Base-by-base conservation (phyloP, 1,284 basidiomycete species). In the Cystobasidium pallidum region DNA sequence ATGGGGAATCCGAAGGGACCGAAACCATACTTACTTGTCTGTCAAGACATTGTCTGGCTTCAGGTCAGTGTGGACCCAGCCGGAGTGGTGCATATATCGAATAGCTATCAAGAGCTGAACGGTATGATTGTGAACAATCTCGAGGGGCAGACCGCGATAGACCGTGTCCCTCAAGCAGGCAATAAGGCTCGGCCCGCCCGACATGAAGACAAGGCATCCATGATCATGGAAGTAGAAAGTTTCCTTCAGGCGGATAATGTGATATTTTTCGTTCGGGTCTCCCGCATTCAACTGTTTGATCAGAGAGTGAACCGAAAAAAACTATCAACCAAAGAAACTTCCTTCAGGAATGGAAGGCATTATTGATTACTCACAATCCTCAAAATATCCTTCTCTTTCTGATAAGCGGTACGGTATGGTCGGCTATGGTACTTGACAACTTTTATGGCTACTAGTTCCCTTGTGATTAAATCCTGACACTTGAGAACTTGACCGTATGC, bases 341-440 rank as follows among this genome's bases (percentile, higher is more conserved):
- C 36, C 6, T 39, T 39, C 36, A 39, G 36, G 13, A 28, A 26
- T 28, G 4, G 26, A 19, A 30, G 30, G 24, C 26, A 28, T 26
- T 3, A 30, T 54, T 26, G 19, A 57, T n/a, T 32, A 71, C 47
- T 34, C 85, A 90, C 75, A 72, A 94, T 92, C 83, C 96, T 84
- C 80, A 98, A 92, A 59, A 99, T 84, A 75, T 98, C 98, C 0
- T 94, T 97, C 26, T 98, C 95, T 82, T 99, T 95, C 94, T 99
- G 99, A 91, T 97, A 98, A 82, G 90, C 92, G 84, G 98, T 95
- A 80, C 98, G 96, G 82, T 97, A 94, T 83, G 98, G 98, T 0
- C 94, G 95, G 1, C 95, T 95, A 82, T 98, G 98, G 83, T 99
- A 98, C 85, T 99, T 99, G 79, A 99, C 94, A 17, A 99, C 95